These are phyloP conservation scores for Rachicladosporium sp. DNA, from an alignment of 2,329 filamentous ascomycete species.

Conservation along the genomic window DNA sequence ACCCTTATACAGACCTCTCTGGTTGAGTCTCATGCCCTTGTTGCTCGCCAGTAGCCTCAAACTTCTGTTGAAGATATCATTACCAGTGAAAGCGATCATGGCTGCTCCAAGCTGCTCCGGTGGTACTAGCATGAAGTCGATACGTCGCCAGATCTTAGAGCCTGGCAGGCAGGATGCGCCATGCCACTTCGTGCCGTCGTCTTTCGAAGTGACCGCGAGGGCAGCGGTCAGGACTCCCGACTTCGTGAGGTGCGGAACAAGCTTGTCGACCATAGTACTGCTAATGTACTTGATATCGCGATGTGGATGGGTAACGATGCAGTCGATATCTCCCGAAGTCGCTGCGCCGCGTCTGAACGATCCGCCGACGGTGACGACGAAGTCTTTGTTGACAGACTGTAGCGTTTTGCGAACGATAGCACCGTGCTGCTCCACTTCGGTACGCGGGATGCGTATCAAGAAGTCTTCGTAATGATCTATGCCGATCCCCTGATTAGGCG, in stretches of 20 bases:
- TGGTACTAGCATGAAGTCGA: slow-evolving; percentile 77
- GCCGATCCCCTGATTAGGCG: slow-evolving; percentile 59
- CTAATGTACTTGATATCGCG: slow-evolving; percentile 48
- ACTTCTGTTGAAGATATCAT: slow-evolving; percentile 87
- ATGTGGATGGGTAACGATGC: slow-evolving; percentile 61
- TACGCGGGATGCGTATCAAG: slow-evolving; percentile 61
- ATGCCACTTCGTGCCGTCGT: slow-evolving; percentile 70
- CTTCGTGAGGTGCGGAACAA: slow-evolving; percentile 51
- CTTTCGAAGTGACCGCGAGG: slow-evolving; percentile 42
- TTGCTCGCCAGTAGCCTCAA: slow-evolving; percentile 69
- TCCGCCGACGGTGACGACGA: slow-evolving; percentile 65
- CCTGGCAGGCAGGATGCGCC: slow-evolving; percentile 63
- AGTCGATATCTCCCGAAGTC: slow-evolving; percentile 70
- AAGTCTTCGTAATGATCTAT: slow-evolving; percentile 73
- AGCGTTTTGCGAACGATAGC: slow-evolving; percentile 50
- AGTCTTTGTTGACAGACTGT: slow-evolving; percentile 44
- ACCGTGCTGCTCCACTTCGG: slow-evolving; percentile 61
- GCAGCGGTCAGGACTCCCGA: slow-evolving; percentile 56
- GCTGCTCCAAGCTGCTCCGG: slow-evolving; percentile 69
- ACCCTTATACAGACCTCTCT: slow-evolving; percentile 64
- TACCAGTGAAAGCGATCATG: slow-evolving; percentile 88
- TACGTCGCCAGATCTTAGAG: slow-evolving; percentile 58
- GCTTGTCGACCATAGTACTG: slow-evolving; percentile 46
- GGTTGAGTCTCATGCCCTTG: slow-evolving; percentile 76
- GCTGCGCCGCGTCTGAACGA: slow-evolving; percentile 71